A percentile compares a stretch with the other conserved stretches of the same genome.
phyloP scores from a whole-genome alignment of 495 filamentous ascomycete species.

The Aspergillus homomorphus region DNA sequence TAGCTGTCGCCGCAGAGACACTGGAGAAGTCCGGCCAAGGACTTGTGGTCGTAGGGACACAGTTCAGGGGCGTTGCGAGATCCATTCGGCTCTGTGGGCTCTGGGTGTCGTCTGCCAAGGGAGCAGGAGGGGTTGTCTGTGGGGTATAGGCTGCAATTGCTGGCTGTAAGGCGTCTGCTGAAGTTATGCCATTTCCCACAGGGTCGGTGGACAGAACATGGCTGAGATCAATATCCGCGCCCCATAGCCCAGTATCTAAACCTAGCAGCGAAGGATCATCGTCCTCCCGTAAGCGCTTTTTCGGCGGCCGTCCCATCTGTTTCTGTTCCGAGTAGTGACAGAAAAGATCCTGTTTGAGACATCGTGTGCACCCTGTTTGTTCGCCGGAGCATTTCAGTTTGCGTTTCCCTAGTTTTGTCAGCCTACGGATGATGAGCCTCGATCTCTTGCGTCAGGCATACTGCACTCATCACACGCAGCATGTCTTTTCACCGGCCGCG shows the following conservation, averaged over 20 bases:
- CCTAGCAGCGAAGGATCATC: conserved; percentile 21
- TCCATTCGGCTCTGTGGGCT: conserved; percentile 31
- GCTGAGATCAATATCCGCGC: conserved; percentile 18
- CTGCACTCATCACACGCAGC: conserved; percentile 45
- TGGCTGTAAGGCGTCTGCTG: conserved; percentile 9
- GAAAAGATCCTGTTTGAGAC: conserved; percentile 37
- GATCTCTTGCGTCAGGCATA: conserved; percentile 21
- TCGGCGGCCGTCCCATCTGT: conserved; percentile 47
- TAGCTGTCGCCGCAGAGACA: conserved; percentile 36
- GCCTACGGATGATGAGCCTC: conserved; percentile 12
- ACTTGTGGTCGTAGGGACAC: conserved; percentile 30
- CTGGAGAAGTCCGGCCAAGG: conserved; percentile 48
- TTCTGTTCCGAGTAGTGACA: conserved; percentile 49
- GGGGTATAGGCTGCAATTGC: conserved; percentile 15
- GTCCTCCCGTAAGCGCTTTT: conserved; percentile 40
- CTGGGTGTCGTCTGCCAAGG: conserved; percentile 27
- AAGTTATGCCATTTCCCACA: conserved; percentile 10
- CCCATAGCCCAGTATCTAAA: conserved; percentile 24
- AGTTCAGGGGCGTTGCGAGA: conserved; percentile 22
- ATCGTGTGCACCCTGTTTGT: conserved; percentile 39
- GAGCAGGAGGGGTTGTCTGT: conserved; percentile 20
- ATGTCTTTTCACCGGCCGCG: conserved; percentile 32
- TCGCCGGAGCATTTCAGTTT: conserved; percentile 51
- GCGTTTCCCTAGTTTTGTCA: conserved; percentile 34
- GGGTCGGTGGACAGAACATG: conserved; percentile 17